Conservation (phyloP, 495 filamentous ascomycete species). For the Penicillium turbatum region DNA sequence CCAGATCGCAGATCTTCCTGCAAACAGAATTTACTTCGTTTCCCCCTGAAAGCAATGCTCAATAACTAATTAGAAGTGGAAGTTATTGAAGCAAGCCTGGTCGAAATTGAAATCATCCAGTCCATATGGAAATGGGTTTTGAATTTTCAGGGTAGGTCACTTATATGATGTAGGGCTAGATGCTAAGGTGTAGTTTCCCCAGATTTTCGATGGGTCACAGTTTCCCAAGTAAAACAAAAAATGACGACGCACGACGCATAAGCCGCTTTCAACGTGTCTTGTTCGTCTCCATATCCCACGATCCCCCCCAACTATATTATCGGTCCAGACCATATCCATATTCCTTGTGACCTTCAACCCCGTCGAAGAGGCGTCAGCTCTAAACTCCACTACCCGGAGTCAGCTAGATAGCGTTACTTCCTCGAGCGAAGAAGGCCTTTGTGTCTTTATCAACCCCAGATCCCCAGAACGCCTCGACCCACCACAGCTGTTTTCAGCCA, state of each 20-base stretch:
- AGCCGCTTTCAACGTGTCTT: background rate
- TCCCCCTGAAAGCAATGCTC: no score
- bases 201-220: background rate
- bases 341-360: background rate
- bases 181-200: background rate
- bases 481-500: slow-evolving; percentile 19
- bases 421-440: slow-evolving; percentile 9
- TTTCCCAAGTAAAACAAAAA: slow-evolving; percentile 1
- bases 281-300: background rate
- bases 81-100: background rate
- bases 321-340: background rate
- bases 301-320: background rate
- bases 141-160: no score
- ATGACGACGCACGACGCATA: slow-evolving; percentile 3
- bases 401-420: slow-evolving; percentile 6
- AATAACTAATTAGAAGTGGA: no score
- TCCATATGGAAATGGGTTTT: background rate
- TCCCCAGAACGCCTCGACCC: slow-evolving; percentile 10
- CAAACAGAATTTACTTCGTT: background rate
- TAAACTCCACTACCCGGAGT: slow-evolving; percentile 4
- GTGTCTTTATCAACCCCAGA: slow-evolving; percentile 20
- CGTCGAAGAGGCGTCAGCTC: background rate
- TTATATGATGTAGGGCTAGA: no score
- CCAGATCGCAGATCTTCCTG: background rate
- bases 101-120: background rate